Conservation (phyloP, 108 stramenopile genomes). For the Nitzschia putrida region DNA sequence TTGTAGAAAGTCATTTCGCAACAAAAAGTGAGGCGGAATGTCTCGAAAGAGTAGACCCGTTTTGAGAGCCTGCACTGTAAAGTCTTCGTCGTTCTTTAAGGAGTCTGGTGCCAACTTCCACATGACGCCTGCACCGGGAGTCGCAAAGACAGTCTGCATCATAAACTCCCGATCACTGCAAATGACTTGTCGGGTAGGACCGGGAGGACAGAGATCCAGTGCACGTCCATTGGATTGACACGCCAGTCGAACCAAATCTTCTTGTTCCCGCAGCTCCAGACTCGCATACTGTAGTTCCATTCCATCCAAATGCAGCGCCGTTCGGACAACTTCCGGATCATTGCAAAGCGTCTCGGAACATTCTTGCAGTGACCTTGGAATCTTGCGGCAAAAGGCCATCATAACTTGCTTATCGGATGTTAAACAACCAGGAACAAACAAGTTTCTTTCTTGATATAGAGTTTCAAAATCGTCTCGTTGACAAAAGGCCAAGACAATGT, state of each 20-base stretch:
- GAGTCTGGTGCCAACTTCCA: conserved; percentile 21
- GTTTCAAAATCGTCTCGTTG: conserved; percentile 35
- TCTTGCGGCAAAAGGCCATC: conserved; percentile 42
- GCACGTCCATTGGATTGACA: conserved; percentile 38
- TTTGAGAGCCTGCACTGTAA: conserved; percentile 29
- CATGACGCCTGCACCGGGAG: conserved; percentile 32
- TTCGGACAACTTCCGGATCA: conserved; percentile 25
- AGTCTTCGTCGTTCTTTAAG: conserved; percentile 26
- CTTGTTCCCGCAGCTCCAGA: conserved; percentile 23
- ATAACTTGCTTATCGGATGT: conserved; percentile 37
- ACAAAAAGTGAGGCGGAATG: conserved; percentile 16
- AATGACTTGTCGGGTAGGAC: conserved; percentile 5
- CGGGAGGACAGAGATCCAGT: conserved; percentile 42
- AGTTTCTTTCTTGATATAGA: conserved; percentile 25
- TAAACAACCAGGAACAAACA: conserved; percentile 39
- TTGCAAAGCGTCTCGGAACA: conserved; percentile 33
- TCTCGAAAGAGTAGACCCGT: conserved; percentile 37
- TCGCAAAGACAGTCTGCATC: conserved; percentile 22
- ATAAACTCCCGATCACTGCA: conserved; percentile 36
- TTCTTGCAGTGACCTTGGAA: conserved; percentile 41
- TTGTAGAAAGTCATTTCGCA: conserved; percentile 17
- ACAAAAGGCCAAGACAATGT: conserved; percentile 43
- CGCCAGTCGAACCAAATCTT: conserved; percentile 17
- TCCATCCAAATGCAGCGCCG: conserved; percentile 31
- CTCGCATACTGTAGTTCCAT: conserved; percentile 44